These are phyloP conservation scores for Xanthoparmelia taractica DNA, from an alignment of 495 filamentous ascomycete genomes.

Conservation along the genomic window DNA sequence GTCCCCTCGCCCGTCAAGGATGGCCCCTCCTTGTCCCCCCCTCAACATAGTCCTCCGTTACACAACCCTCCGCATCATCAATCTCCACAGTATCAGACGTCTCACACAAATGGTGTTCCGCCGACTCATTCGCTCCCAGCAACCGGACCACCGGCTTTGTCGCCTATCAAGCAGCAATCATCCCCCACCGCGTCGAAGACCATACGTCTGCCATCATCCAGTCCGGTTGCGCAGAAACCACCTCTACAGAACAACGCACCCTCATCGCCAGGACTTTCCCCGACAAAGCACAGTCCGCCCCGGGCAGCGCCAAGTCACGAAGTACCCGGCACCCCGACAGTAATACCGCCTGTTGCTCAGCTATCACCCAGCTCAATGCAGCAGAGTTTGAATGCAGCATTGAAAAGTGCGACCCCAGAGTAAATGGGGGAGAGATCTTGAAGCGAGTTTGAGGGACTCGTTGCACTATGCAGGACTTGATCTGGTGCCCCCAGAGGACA, in stretches of 20 bases:
- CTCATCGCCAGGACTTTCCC: conserved; percentile 58
- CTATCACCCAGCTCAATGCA: conserved; percentile 45
- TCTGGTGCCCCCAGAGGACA: not conserved
- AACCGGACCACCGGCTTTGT: conserved; percentile 22
- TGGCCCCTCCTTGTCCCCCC: conserved; percentile 44
- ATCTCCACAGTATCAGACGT: conserved; percentile 35
- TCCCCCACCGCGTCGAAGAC: conserved; percentile 26
- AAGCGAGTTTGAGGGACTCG: too few relatives aligned
- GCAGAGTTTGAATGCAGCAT: conserved; percentile 35
- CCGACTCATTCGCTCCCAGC: conserved; percentile 27
- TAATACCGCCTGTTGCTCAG: conserved; percentile 45
- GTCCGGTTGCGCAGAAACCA: conserved; percentile 39
- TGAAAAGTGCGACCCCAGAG: conserved; percentile 26
- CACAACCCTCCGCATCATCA: conserved; percentile 38
- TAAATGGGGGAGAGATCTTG: not conserved
- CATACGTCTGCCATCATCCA: conserved; percentile 31
- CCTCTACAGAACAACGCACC: conserved; percentile 41
- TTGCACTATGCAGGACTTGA: not conserved
- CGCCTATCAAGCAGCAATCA: conserved; percentile 27
- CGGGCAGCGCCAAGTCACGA: conserved; percentile 31
- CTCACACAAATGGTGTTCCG: conserved; percentile 31
- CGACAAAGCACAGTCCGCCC: conserved; percentile 61
- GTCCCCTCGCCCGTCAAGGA: conserved; percentile 39
- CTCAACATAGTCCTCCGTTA: conserved; percentile 39
- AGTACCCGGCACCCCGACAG: conserved; percentile 30